Conservation (phyloP, 1,284 basidiomycete genomes). For the Uromyces viciae-fabae region DNA sequence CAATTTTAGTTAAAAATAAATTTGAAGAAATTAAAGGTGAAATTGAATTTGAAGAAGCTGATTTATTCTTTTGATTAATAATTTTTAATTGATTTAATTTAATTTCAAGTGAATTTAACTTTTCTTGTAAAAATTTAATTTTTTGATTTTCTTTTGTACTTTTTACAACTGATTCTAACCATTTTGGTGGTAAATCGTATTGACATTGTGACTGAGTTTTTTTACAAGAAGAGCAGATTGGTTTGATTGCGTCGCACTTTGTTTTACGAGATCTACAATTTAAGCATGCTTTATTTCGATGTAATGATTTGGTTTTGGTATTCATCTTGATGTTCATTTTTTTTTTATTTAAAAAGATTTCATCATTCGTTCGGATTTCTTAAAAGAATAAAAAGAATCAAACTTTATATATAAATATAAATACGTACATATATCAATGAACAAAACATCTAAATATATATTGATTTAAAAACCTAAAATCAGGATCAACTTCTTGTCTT, state of each 20-base stretch:
- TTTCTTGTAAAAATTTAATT: too few relatives aligned
- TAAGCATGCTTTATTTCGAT: conserved; percentile 44
- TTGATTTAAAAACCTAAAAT: conserved; percentile 66
- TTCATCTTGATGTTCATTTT: not conserved
- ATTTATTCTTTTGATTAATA: too few relatives aligned
- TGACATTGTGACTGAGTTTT: conserved; percentile 25
- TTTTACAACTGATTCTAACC: conserved; percentile 41
- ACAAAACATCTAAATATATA: conserved; percentile 60
- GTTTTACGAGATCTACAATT: conserved; percentile 42
- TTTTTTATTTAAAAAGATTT: too few relatives aligned
- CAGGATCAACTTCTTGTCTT: conserved; percentile 71
- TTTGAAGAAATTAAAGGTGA: not conserved
- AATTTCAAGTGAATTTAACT: too few relatives aligned
- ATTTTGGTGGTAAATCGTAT: conserved; percentile 44
- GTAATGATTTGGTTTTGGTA: conserved; percentile 24
- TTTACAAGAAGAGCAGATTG: conserved; percentile 38
- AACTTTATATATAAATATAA: too few relatives aligned
- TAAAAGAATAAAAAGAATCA: too few relatives aligned
- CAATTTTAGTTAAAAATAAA: conserved; percentile 4
- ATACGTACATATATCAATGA: too few relatives aligned
- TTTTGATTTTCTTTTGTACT: too few relatives aligned
- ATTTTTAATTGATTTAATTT: too few relatives aligned
- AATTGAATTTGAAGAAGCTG: too few relatives aligned
- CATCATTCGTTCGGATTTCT: too few relatives aligned
- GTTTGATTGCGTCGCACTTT: conserved; percentile 43